Conservation (phyloP, 1,284 basidiomycete genomes). For the Puccinia brachypodii region DNA sequence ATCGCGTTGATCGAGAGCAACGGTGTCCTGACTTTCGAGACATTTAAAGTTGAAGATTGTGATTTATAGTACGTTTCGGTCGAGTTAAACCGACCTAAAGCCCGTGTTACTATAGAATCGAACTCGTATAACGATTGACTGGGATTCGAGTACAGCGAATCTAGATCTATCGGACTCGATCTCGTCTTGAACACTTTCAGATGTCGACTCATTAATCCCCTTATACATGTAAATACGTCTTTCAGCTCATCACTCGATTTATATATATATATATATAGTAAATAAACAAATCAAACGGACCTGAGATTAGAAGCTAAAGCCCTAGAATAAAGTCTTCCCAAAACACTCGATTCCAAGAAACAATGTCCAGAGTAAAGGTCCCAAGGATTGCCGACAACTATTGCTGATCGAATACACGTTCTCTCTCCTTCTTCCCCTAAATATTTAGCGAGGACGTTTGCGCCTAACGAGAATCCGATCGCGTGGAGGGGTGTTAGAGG, state of each 20-base stretch:
- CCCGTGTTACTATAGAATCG: constrained; percentile 67
- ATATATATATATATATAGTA: not conserved
- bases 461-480: constrained; percentile 89
- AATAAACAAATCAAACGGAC: constrained; percentile 32
- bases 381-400: constrained; percentile 80
- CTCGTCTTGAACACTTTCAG: constrained; percentile 51
- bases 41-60: constrained; percentile 52
- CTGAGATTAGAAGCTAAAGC: constrained; percentile 54
- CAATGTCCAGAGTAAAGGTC: constrained; percentile 58
- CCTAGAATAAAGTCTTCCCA: constrained; percentile 51
- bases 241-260: constrained; percentile 6
- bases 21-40: constrained; percentile 54
- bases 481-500: constrained; percentile 80
- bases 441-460: constrained; percentile 87
- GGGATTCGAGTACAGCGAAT: constrained; percentile 52
- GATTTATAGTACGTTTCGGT: constrained; percentile 75
- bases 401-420: constrained; percentile 73
- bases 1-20: constrained; percentile 79
- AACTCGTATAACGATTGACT: constrained; percentile 57
- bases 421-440: constrained; percentile 78
- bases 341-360: constrained; percentile 50
- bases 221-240: not conserved
- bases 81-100: constrained; percentile 73
- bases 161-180: constrained; percentile 51
- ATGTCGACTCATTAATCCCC: constrained; percentile 67